Conservation (phyloP, 2,329 filamentous ascomycete species). For the Daldinia sp. region DNA sequence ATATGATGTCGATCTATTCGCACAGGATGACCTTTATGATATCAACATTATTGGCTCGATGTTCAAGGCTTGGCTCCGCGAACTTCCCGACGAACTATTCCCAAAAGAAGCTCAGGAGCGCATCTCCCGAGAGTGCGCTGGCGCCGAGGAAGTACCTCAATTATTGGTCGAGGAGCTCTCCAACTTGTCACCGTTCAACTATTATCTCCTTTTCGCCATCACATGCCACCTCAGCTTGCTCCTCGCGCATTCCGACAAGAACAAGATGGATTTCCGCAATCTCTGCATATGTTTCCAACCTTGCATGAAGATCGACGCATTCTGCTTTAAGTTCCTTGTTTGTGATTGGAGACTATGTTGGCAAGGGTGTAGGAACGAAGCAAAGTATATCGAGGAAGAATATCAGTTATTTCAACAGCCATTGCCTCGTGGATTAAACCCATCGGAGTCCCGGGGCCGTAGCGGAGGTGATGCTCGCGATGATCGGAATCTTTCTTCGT, state of each 20-base stretch:
- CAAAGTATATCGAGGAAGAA: conserved; percentile 79
- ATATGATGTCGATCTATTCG: conserved; percentile 89
- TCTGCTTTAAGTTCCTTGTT: conserved; percentile 95
- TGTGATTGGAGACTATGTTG: conserved; percentile 97
- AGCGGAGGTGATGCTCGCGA: conserved; percentile 54
- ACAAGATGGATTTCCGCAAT: conserved; percentile 98
- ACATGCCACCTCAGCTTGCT: conserved; percentile 95
- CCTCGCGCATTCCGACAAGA: conserved; percentile 91
- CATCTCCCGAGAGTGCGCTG: conserved; percentile 82
- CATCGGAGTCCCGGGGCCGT: conserved; percentile 38
- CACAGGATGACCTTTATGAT: conserved; percentile 88
- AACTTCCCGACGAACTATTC: conserved; percentile 94
- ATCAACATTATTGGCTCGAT: conserved; percentile 97
- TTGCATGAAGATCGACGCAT: conserved; percentile 94
- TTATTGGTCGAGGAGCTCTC: conserved; percentile 91
- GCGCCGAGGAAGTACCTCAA: conserved; percentile 83
- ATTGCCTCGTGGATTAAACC: conserved; percentile 62
- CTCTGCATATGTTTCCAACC: conserved; percentile 97
- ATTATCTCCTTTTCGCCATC: conserved; percentile 96
- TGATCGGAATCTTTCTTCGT: conserved; percentile 72
- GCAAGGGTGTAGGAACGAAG: conserved; percentile 94
- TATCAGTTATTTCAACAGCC: conserved; percentile 71
- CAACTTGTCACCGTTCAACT: conserved; percentile 95
- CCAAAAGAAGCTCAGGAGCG: conserved; percentile 85
- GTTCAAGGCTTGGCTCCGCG: conserved; percentile 95